Conservation (phyloP, 2,329 filamentous ascomycete genomes). For the Ceratocystis smalleyi region DNA sequence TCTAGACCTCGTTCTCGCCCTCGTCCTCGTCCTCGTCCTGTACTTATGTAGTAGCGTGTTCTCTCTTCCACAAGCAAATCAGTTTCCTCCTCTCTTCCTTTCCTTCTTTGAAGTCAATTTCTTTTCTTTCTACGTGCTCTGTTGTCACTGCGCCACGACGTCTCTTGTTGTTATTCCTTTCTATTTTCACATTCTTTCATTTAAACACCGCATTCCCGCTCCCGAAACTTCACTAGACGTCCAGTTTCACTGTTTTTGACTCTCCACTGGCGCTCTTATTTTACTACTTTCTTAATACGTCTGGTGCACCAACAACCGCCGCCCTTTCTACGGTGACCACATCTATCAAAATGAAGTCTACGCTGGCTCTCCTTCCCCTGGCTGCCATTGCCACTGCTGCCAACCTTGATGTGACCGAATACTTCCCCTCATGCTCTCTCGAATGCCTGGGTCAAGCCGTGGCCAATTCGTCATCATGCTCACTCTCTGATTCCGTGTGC, state of each 20-base stretch:
- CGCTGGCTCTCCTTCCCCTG: conserved; percentile 24
- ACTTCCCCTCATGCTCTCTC: conserved; percentile 28
- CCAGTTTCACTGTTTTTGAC: background rate
- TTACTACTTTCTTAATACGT: background rate
- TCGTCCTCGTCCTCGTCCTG: background rate
- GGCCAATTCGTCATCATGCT: conserved; percentile 23
- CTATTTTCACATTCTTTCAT: background rate
- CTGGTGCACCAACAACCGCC: background rate
- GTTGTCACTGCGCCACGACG: background rate
- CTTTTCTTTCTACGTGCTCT: background rate
- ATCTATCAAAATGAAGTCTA: conserved; percentile 26
- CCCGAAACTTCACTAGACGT: background rate
- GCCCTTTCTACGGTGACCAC: background rate
- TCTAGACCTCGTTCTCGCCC: background rate
- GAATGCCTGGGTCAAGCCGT: conserved; percentile 25
- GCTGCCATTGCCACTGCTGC: conserved; percentile 26
- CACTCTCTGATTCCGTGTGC: conserved; percentile 22
- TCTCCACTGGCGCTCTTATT: background rate
- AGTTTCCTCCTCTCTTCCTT: background rate
- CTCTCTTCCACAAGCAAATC: background rate
- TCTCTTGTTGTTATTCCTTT: background rate
- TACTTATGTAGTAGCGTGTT: background rate
- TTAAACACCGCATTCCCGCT: background rate
- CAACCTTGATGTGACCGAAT: conserved; percentile 21
- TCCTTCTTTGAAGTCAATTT: background rate